Evolutionary conservation across 208 protist genomes (phyloP), one percentile per base, ranked within the genome.

Genomic region (Angomonas ambiguus): DNA sequence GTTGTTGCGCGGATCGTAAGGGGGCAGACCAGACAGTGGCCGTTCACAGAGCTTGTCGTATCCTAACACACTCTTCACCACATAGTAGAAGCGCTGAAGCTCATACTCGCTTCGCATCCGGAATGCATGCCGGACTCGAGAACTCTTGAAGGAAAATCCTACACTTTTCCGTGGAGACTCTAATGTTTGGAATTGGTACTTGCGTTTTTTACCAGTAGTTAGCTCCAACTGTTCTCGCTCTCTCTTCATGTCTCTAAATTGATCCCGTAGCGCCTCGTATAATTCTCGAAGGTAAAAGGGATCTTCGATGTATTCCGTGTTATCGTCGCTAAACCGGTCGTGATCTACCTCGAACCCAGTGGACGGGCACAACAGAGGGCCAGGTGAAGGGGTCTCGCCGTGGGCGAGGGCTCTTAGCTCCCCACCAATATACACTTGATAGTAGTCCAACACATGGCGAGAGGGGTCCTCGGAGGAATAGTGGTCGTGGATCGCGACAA

Each of bases 1-100:
- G 25, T 82, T 79, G 69, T 91, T 91, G 38, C 85, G 77, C 22
- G 85, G 85, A 68, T 91, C 85, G 67, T 86, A 88, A 30, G 85
- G 85, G 0, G 85, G 85, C 16, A 91, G 75, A 2, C 85, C 85
- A 27, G 76, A 71, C 51, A 82, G 83, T 30, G 85, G 85, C 6
- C 85, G 77, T 20, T 68, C 57, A 38, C 57, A 65, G 13, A 91
- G 67, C 69, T 83, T 86, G 68, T 91, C 85, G 65, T 86, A 91
- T 28, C 85, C 85, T 11, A 91, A 65, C 60, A 91, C 85, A 0
- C 71, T 78, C 67, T 87, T 73, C 62, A 91, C 69, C 0, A 87
- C 76, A 56, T 82, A 91, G 60, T 68, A 74, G 51, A 88, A 82
- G 22, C 76, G 78, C 8, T 76, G 71, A 62, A 81, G 85, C 38